Evolutionary conservation across 176 grass and related monocot genomes (phyloP).

Genomic region (Panicum miliaceum): DNA sequence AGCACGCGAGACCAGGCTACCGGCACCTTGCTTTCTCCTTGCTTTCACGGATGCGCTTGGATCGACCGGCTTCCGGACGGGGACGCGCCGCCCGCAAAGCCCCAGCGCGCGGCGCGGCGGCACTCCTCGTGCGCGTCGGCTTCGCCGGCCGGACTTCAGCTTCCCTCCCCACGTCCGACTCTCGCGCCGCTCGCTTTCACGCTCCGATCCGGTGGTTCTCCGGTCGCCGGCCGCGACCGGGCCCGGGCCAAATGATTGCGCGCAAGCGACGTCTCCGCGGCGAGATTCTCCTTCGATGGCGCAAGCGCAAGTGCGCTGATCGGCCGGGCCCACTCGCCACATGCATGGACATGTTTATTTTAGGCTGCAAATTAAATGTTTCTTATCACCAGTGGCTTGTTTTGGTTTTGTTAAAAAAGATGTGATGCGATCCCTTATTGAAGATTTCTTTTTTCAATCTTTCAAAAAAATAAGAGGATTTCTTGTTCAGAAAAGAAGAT

Average conservation of each 20-base stretch:
- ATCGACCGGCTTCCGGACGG: background rate
- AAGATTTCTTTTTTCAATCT: background rate
- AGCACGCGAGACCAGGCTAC: background rate
- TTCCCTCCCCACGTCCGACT: background rate
- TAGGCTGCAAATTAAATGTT: background rate
- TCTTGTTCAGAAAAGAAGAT: background rate
- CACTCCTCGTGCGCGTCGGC: too few relatives aligned
- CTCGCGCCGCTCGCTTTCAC: background rate
- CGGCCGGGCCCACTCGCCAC: background rate
- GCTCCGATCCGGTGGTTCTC: constrained; percentile 6
- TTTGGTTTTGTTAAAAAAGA: background rate
- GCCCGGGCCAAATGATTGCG: background rate
- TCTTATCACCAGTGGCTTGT: background rate
- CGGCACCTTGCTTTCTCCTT: background rate
- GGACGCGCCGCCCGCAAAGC: background rate
- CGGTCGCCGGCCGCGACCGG: background rate
- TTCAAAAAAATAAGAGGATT: background rate
- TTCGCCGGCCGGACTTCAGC: background rate
- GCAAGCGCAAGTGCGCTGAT: background rate
- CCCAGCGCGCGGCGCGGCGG: background rate
- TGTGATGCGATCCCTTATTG: background rate
- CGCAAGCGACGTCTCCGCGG: background rate
- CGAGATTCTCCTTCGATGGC: background rate
- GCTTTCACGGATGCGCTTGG: background rate
- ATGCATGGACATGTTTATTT: background rate